Percentiles rank a stretch among this genome's conserved stretches.
Evolutionary conservation across 495 filamentous ascomycete species (phyloP).

Genomic region (Podospora appendiculata): DNA sequence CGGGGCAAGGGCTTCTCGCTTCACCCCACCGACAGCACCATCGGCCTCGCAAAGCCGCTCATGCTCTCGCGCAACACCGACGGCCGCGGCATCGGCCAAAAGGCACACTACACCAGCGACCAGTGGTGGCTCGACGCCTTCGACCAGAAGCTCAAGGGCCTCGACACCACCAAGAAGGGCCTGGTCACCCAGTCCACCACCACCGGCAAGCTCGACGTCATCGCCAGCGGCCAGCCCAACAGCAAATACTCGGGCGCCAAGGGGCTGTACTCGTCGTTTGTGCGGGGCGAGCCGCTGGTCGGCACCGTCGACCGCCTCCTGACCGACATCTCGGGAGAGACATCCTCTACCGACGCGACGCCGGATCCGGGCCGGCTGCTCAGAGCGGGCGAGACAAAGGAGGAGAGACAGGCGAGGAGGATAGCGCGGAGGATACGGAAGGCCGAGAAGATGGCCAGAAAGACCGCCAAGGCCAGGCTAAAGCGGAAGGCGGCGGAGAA

Average conservation of each 20-base stretch:
- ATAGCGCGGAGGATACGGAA: conserved; percentile 22
- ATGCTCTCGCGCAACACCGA: conserved; percentile 61
- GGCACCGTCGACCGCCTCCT: conserved; percentile 41
- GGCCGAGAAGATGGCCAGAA: conserved; percentile 8
- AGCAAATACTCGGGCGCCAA: conserved; percentile 39
- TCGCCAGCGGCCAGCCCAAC: conserved; percentile 27
- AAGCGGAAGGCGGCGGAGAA: conserved; percentile 9
- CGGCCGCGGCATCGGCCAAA: conserved; percentile 61
- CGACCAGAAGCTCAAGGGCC: conserved; percentile 65
- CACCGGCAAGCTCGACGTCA: conserved; percentile 43
- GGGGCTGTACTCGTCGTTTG: conserved; percentile 76
- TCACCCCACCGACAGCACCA: conserved; percentile 54
- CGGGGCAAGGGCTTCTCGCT: conserved; percentile 67
- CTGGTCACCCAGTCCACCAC: conserved; percentile 41
- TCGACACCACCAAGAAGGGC: conserved; percentile 48
- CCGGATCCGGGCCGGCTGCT: not conserved
- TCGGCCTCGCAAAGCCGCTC: conserved; percentile 60
- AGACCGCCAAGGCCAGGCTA: conserved; percentile 2
- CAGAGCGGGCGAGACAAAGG: conserved; percentile 22
- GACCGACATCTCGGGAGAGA: conserved; percentile 23
- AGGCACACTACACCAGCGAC: conserved; percentile 53
- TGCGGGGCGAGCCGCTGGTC: conserved; percentile 61
- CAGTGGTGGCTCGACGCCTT: conserved; percentile 82
- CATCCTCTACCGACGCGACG: conserved; percentile 5
- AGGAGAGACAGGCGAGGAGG: conserved; percentile 27